Evolutionary conservation across 495 filamentous ascomycete genomes (phyloP), one percentile per base, ranked within the genome.

Genomic region (Penicillium odoratum): DNA sequence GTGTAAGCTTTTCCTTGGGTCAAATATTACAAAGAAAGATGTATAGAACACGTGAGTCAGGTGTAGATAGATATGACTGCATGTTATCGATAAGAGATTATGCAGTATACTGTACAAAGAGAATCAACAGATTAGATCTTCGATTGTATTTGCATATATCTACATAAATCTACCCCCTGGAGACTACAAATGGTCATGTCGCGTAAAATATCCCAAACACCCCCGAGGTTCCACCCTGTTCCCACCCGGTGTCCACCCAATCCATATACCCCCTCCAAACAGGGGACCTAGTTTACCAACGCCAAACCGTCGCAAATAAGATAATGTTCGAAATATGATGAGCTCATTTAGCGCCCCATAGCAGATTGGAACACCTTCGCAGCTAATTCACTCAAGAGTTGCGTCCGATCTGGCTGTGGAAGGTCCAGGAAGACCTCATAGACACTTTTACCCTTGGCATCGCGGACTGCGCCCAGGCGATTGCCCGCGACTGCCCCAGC

Each of bases 401-500:
- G 85, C 34, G 90, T 83, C 63, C 89, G 88, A 66, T 96, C 92
- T 31, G 73, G 75, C 71, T 88, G 86, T 57, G 92, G 92, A 64
- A 98, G 71, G 58, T 96, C 90, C 66, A 83, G 50, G 62, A 93
- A 98, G 26, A 97, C 94, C 44, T 84, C 82, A 76, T 95, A 98
- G 21, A 98, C 95, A 74, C 89, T 94, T 85, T 97, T 97, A 9
- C 93, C 93, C 73, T 86, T 89, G 15, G 88, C 83, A 77, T 98
- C 94, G 43, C 94, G 79, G 4, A 98, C 83, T 5, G 90, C 89
- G 11, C 94, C 94, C 7, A 98, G 69, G 51, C 92, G 76, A 69
- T 97, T 98, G 34, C 94, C 94, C 4, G 93, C 94, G 21, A 97
- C 92, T 1, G 91, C 92, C 4, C 94, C 94, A 15, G 93, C 95